Percentiles rank a stretch among this genome's conserved stretches.
Evolutionary conservation across 2,329 filamentous ascomycete species (phyloP).

Genomic region (Elsinoe ampelina): DNA sequence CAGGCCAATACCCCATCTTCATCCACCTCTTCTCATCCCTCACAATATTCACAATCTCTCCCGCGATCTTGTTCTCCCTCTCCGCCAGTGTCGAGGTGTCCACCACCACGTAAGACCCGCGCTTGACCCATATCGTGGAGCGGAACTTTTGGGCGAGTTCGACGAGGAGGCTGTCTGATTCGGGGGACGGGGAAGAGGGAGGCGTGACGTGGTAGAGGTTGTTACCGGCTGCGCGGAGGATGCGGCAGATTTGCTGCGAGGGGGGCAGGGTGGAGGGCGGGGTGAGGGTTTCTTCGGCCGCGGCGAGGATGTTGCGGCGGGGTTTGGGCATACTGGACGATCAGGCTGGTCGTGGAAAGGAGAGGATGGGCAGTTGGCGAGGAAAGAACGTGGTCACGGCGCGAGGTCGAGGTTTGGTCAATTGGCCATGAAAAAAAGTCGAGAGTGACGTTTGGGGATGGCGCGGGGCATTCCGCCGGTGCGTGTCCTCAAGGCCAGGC

Average conservation of each 20-base stretch:
- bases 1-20: conserved; percentile 72
- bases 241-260: conserved; percentile 60
- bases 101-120: conserved; percentile 77
- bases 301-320: conserved; percentile 68
- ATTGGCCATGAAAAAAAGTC: no score
- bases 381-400: no score
- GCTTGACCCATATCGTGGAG: conserved; percentile 87
- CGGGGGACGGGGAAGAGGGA: conserved; percentile 39
- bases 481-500: no score
- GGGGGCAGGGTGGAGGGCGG: conserved; percentile 46
- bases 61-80: conserved; percentile 66
- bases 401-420: no score
- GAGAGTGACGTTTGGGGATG: no score
- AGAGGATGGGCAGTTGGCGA: no score
- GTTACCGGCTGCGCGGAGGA: conserved; percentile 77
- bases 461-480: no score
- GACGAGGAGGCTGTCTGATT: conserved; percentile 58
- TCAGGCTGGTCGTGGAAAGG: not conserved
- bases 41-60: conserved; percentile 89
- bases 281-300: conserved; percentile 60
- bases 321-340: conserved; percentile 54
- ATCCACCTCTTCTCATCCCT: conserved; percentile 86
- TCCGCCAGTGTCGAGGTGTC: conserved; percentile 58
- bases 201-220: conserved; percentile 69
- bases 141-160: conserved; percentile 81